Evolutionary conservation across 2,329 filamentous ascomycete species (phyloP), one percentile per base, ranked within the genome.

Genomic region (Akanthomyces uredinophilus): DNA sequence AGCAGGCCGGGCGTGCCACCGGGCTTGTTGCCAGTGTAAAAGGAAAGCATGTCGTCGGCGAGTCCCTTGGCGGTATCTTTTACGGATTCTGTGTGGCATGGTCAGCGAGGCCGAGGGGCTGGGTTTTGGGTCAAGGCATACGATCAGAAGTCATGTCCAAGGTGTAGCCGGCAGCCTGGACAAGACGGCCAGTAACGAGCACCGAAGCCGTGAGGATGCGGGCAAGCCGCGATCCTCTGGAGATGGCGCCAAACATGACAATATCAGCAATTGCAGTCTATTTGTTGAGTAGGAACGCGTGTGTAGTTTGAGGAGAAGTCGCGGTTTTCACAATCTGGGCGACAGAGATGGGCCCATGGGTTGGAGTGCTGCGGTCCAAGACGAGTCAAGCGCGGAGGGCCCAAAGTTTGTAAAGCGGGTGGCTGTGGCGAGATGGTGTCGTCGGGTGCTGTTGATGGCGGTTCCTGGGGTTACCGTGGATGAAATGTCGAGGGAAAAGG

Each of bases 1-100:
- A 85, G 73, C 49, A 84, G 75, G 24, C 82, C 82, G 8, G 82
- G 82, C 4, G 72, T 79, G 20, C 77, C 72, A 43, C 82, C 82
- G 0, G 79, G 79, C 63, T 82, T 68, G 66, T 84, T 67, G 50
- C 83, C 83, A 27, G 72, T 60, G 63, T 78, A 78, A 56, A 74
- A 77, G 7, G 71, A 67, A 58, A 78, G 66, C 71, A 86, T 74
- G 66, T 85, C 82, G 47, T 77, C 73, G 1, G 82, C 77, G 72
- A 85, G 79, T 51, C 77, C 73, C 64, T 79, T 81, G 16, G 83
- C 77, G 13, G 81, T 75, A 43, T 73, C 69, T 63, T 75, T 80
- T 64, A 85, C 71, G 1, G 82, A 85, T 49, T 78, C 83, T 86
- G 64, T 18, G 3, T 0, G 24, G 16, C 37, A 27, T 44, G 3